Percentiles rank a stretch among this genome's conserved stretches.
Conservation (phyloP, 495 filamentous ascomycete genomes). For the Hapsidospora chrysogenum region DNA sequence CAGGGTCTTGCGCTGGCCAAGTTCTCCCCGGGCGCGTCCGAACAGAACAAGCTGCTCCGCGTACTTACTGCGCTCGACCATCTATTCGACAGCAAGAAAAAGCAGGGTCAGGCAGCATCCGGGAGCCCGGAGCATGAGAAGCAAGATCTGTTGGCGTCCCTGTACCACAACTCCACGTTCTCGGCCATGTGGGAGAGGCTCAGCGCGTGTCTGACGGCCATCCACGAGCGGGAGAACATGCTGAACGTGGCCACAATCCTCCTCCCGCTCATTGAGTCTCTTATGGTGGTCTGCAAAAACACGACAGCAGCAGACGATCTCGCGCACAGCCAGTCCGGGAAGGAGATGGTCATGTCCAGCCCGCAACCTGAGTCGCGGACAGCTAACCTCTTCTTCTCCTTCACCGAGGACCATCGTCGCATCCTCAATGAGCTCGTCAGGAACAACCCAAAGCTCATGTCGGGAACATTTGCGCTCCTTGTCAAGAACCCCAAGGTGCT, state of each 20-base stretch:
- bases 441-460: slow-evolving; percentile 95
- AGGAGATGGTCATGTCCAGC: slow-evolving; percentile 58
- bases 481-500: slow-evolving; percentile 98
- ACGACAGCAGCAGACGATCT: slow-evolving; percentile 55
- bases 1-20: slow-evolving; percentile 87
- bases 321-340: slow-evolving; percentile 32
- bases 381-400: slow-evolving; percentile 90
- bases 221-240: slow-evolving; percentile 83
- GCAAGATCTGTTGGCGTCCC: slow-evolving; percentile 65
- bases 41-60: slow-evolving; percentile 86
- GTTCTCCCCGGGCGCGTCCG: slow-evolving; percentile 88
- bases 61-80: slow-evolving; percentile 94
- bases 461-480: slow-evolving; percentile 83
- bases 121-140: slow-evolving; percentile 36
- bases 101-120: slow-evolving; percentile 38
- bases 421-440: slow-evolving; percentile 97
- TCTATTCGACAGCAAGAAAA: slow-evolving; percentile 65
- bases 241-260: slow-evolving; percentile 93
- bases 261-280: slow-evolving; percentile 77
- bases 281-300: slow-evolving; percentile 99
- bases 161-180: slow-evolving; percentile 87
- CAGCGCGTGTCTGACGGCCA: slow-evolving; percentile 78
- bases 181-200: slow-evolving; percentile 81
- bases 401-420: slow-evolving; percentile 95
- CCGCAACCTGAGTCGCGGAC: slow-evolving; percentile 68